These are phyloP conservation scores for Yarrowia bubula DNA, from an alignment of 805 yeast species.

Conservation along the genomic window DNA sequence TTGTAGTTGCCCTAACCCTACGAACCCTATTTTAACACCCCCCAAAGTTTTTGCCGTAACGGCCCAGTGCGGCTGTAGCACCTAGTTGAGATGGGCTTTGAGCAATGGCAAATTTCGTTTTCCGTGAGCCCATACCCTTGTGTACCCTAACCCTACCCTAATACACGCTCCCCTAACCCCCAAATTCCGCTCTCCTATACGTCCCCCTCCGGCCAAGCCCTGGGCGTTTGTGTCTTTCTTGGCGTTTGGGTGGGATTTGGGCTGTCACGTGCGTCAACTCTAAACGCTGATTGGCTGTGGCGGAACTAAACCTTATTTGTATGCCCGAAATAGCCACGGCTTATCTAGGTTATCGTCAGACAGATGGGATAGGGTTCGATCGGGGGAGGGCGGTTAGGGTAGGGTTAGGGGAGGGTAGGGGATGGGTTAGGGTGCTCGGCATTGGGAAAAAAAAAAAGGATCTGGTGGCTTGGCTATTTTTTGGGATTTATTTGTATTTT, in stretches of 20 bases:
- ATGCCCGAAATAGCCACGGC: not conserved
- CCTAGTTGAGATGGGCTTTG: not conserved
- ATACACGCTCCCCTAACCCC: not conserved
- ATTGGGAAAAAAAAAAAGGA: not conserved
- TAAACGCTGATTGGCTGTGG: not conserved
- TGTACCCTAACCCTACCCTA: not conserved
- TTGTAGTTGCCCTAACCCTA: not conserved
- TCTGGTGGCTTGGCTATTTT: no score
- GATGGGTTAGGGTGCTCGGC: constrained; percentile 4
- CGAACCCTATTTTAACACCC: not conserved
- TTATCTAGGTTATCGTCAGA: constrained; percentile 22
- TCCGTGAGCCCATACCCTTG: not conserved
- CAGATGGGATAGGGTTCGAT: not conserved
- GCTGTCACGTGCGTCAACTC: constrained; percentile 1
- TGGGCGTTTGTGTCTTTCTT: not conserved
- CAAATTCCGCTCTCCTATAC: not conserved
- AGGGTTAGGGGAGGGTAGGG: not conserved
- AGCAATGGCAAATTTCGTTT: not conserved
- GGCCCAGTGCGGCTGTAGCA: not conserved
- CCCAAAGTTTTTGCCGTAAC: not conserved
- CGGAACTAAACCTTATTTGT: not conserved
- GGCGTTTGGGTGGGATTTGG: not conserved
- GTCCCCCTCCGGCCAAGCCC: constrained; percentile 6
- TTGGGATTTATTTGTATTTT: no score
- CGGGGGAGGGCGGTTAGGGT: not conserved